Evolutionary conservation across 768 basidiomycete species (phyloP), one percentile per base, ranked within the genome.

Genomic region (Lentinula sp.): DNA sequence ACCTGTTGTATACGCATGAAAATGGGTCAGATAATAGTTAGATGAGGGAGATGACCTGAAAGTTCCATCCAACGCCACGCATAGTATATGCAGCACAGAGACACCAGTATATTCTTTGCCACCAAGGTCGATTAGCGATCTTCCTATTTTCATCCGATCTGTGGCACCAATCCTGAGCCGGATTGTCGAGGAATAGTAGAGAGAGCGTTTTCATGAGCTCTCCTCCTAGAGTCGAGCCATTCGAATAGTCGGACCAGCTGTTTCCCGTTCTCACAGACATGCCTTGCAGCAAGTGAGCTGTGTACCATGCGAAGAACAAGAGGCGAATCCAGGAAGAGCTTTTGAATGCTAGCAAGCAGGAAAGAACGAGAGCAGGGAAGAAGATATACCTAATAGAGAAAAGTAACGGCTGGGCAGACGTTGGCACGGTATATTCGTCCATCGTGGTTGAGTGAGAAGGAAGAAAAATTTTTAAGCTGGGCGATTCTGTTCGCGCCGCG

Each of bases 41-140:
- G 18, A 16, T 4, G 32, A 40, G 23, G 13, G 10, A 4, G 13
- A 16, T 10, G 4, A 56, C 55, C 55, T 56, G 55, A n/a, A 43
- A 56, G 23, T 56, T 56, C 55, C 55, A 56, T 37, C 55, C 55
- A 43, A 56, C 40, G 11, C 55, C 55, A 42, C 55, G 55, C 37
- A 43, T 32, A 32, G 55, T 43, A 28, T 23, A 42, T 2, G 55
- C 39, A 31, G 39, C 55, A 56, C 55, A 56, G 23, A 56, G 4
- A 40, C 21, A 42, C 55, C 55, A 56, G 15, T 56, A 56, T 5
- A 56, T 28, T 16, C 55, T 40, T 28, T 56, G n/a, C 55, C 55
- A 56, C 55, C 55, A 56, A 40, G 55, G 55, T 40, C 18, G 3
- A 42, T 8, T 32, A 32, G 11, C 40, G 15, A 56, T 56, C 4